Evolutionary conservation across 768 basidiomycete species (phyloP), one percentile per base, ranked within the genome.

Genomic region (Tremella yokohamensis): DNA sequence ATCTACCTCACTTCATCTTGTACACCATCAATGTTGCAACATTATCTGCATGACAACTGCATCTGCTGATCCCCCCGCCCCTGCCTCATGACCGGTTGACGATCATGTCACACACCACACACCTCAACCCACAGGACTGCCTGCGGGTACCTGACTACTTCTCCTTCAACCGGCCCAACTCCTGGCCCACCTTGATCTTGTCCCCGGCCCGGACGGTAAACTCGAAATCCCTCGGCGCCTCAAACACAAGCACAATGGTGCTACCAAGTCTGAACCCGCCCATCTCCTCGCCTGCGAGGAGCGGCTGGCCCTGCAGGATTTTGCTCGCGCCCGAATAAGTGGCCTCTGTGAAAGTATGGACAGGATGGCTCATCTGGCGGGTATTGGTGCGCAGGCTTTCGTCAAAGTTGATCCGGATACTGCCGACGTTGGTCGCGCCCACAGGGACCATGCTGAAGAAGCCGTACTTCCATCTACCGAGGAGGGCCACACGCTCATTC

Each of bases 401-500:
- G 76, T 99, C 96, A 76, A 99, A 99, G 75, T 96, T 93, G 72
- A 99, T 83, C 64, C 87, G 87, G 78, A 99, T 98, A 62, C 87
- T 88, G 3, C 96, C 96, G 52, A 98, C 96, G 75, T 99, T 98
- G 11, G 94, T 98, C 1, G 96, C 96, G 38, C 96, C 96, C 25
- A 99, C 94, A 9, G 96, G 96, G 0, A 96, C 85, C 91, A 97
- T 97, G 24, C 87, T 81, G 76, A 96, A 99, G 81, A 97, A 97
- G 1, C 96, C 96, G 67, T 96, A 80, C 71, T 84, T 85, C 96
- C 96, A 98, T 54, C 90, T 80, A 6, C 96, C 96, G 26, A 98
- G 84, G 19, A 99, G 61, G 1, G 93, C 91, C 8, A 98, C 94
- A 20, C 96, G 86, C 79, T 99, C 96, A 73, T 99, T 98, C n/a